A percentile compares a stretch with the other conserved stretches of the same genome.
phyloP scores from a whole-genome alignment of 805 yeast species.

The Candida patagonica region DNA sequence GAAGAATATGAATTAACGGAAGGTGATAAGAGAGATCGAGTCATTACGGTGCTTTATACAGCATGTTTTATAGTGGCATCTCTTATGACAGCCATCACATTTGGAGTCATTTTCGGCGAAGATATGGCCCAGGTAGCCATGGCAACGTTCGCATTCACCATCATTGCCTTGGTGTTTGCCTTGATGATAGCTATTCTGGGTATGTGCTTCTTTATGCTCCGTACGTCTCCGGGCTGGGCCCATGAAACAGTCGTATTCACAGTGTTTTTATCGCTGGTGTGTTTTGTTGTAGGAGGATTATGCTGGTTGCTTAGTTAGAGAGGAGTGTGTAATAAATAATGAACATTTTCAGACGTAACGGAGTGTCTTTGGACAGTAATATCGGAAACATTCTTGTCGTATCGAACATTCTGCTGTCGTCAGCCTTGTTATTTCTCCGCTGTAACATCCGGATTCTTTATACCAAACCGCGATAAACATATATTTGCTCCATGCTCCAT shows the following conservation, averaged over 20 bases:
- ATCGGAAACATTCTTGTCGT: no score
- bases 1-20: slow-evolving; percentile 6
- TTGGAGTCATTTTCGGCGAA: slow-evolving; percentile 34
- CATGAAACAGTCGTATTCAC: slow-evolving; percentile 38
- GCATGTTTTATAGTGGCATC: slow-evolving; percentile 33
- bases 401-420: no score
- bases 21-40: slow-evolving; percentile 30
- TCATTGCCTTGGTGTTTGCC: slow-evolving; percentile 35
- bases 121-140: slow-evolving; percentile 21
- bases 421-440: not conserved
- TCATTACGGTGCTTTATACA: slow-evolving; percentile 37
- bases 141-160: slow-evolving; percentile 27
- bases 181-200: slow-evolving; percentile 36
- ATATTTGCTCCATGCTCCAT: slow-evolving; percentile 70
- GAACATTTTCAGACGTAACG: no score
- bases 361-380: no score
- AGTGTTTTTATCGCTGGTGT: slow-evolving; percentile 32
- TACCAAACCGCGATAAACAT: slow-evolving; percentile 40
- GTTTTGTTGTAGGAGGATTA: slow-evolving; percentile 38
- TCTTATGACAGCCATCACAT: slow-evolving; percentile 35
- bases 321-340: slow-evolving; percentile 1
- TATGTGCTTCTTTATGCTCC: slow-evolving; percentile 36
- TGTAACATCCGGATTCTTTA: slow-evolving; percentile 11
- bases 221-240: slow-evolving; percentile 33
- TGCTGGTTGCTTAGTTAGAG: slow-evolving; percentile 23